Evolutionary conservation across 305 asterid species (phyloP).

Genomic region (Fraxinus greggii): DNA sequence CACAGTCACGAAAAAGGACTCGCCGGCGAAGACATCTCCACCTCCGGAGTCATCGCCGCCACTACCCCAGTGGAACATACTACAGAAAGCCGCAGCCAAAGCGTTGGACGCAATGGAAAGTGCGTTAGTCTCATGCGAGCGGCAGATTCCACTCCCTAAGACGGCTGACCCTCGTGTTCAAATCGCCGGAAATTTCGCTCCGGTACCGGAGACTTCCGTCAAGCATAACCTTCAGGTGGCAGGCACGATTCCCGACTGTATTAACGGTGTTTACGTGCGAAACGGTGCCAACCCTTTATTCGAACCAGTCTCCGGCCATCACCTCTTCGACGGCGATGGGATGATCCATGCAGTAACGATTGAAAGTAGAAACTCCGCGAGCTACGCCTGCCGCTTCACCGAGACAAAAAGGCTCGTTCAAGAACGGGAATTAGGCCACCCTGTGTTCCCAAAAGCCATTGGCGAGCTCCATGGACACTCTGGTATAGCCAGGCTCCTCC

Average conservation of each 20-base stretch:
- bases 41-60: background rate
- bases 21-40: background rate
- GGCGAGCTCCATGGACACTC: conserved; percentile 10
- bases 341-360: background rate
- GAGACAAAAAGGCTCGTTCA: conserved; percentile 3
- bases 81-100: conserved; percentile 37
- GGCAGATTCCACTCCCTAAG: conserved; percentile 32
- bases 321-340: conserved; percentile 2
- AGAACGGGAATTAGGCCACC: conserved; percentile 5
- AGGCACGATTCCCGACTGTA: background rate
- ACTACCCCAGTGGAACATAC: conserved; percentile 32
- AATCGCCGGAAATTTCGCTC: conserved; percentile 48
- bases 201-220: conserved; percentile 48
- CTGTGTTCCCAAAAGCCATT: conserved; percentile 3
- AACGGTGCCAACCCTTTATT: background rate
- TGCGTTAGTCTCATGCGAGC: conserved; percentile 31
- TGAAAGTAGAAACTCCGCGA: background rate
- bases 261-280: background rate
- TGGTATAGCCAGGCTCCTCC: background rate
- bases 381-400: background rate
- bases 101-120: conserved; percentile 37
- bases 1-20: conserved; percentile 8
- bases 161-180: conserved; percentile 46
- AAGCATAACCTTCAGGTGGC: conserved; percentile 18
- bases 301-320: background rate